Evolutionary conservation across 192 early-diverging fungal genomes (phyloP).

Genomic region (Rhizophagus sp.): DNA sequence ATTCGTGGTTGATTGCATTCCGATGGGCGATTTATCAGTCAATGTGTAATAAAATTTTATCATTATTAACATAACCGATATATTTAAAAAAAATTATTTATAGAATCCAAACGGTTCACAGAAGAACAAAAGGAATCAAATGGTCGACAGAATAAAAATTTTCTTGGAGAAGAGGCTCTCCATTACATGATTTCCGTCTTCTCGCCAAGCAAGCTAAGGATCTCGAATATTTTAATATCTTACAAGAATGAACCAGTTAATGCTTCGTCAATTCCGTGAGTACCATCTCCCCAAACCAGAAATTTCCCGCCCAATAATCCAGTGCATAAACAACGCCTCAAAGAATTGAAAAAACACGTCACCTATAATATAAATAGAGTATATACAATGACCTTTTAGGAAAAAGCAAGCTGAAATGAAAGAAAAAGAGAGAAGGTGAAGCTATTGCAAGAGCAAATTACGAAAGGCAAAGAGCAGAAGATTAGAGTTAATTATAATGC

Average conservation of each 20-base stretch:
- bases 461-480: too few relatives aligned
- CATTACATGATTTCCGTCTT: background rate
- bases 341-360: background rate
- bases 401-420: background rate
- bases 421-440: too few relatives aligned
- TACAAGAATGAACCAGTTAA: background rate
- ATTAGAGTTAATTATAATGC: too few relatives aligned
- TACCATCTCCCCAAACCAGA: background rate
- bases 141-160: background rate
- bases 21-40: background rate
- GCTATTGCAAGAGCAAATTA: too few relatives aligned
- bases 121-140: background rate
- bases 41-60: too few relatives aligned
- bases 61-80: too few relatives aligned
- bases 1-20: background rate
- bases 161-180: too few relatives aligned
- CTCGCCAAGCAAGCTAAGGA: background rate
- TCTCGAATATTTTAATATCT: background rate
- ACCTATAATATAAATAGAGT: background rate
- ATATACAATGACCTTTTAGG: background rate
- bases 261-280: background rate
- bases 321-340: background rate
- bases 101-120: background rate
- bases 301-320: background rate
- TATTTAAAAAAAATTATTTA: background rate